phyloP scores from a whole-genome alignment of 192 early-diverging fungal genomes.

The Coemansia sp. region DNA sequence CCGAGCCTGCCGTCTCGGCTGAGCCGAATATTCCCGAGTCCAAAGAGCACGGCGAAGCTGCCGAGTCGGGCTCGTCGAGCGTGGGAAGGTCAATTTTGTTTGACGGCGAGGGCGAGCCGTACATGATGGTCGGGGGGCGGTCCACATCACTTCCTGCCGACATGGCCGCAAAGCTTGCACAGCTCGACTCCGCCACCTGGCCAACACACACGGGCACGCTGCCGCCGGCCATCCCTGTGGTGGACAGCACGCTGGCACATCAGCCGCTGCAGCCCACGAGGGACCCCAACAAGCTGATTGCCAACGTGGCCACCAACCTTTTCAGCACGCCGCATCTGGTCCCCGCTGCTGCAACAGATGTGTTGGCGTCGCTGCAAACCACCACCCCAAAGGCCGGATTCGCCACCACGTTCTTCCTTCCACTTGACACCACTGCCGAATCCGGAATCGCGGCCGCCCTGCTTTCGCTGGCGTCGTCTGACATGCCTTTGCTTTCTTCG shows the following conservation, averaged over 20 bases:
- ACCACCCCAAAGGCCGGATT: conserved; percentile 10
- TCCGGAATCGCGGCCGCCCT: no score
- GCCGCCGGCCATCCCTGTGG: conserved; percentile 28
- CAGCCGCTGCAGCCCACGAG: background rate
- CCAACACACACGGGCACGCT: no score
- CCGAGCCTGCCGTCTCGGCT: background rate
- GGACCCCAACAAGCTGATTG: conserved; percentile 2
- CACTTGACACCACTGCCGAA: conserved; percentile 29
- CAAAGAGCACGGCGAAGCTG: background rate
- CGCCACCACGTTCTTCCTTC: conserved; percentile 35
- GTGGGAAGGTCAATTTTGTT: conserved; percentile 32
- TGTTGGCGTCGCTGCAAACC: background rate
- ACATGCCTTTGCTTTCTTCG: no score
- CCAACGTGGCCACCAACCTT: conserved; percentile 6
- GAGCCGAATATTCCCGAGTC: background rate
- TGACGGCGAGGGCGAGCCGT: conserved; percentile 32
- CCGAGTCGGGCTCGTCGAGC: no score
- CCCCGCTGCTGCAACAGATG: background rate
- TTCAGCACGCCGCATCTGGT: conserved; percentile 10
- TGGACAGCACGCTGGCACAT: conserved; percentile 1
- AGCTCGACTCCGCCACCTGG: conserved; percentile 9
- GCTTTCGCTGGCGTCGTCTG: no score
- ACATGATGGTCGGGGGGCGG: conserved; percentile 26
- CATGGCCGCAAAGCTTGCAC: conserved; percentile 36
- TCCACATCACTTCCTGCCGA: conserved; percentile 21